A percentile compares a stretch with the other conserved stretches of the same genome.
These are phyloP conservation scores for Ceratobasidium papillatum DNA, from an alignment of 1,284 basidiomycete genomes.

Conservation along the genomic window DNA sequence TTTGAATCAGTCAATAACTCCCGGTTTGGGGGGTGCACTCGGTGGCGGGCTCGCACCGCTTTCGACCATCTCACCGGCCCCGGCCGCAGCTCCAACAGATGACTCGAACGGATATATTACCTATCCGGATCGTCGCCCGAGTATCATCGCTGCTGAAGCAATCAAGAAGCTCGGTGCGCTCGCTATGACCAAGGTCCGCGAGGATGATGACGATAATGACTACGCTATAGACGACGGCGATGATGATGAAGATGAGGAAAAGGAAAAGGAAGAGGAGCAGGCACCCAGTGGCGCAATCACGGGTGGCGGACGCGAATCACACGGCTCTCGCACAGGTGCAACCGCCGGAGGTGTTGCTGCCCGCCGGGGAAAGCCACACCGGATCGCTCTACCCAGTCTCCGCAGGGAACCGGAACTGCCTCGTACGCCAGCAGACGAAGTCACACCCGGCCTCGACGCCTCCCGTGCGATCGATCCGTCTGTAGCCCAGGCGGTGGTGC, in stretches of 20 bases:
- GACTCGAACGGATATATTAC: constrained; percentile 21
- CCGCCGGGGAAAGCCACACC: constrained; percentile 53
- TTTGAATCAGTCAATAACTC: constrained; percentile 21
- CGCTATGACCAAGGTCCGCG: constrained; percentile 35
- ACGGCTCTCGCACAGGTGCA: neutral
- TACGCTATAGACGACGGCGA: constrained; percentile 44
- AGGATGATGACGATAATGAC: constrained; percentile 43
- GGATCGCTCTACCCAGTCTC: constrained; percentile 62
- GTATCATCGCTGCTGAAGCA: constrained; percentile 36
- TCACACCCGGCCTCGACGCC: constrained; percentile 19
- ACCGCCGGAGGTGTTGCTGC: constrained; percentile 7
- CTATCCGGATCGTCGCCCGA: constrained; percentile 24
- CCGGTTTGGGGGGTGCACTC: neutral
- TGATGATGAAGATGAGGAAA: constrained; percentile 46
- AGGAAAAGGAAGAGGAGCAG: constrained; percentile 47
- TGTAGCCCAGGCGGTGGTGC: constrained; percentile 22
- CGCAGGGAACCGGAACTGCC: constrained; percentile 50
- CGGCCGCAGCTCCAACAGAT: neutral
- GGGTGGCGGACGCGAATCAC: constrained; percentile 17
- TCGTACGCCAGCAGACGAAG: constrained; percentile 29
- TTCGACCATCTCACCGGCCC: neutral
- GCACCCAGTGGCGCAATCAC: constrained; percentile 43
- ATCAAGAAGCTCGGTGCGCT: constrained; percentile 38
- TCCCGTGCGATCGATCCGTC: constrained; percentile 12
- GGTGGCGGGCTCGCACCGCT: constrained; percentile 10